Evolutionary conservation across 495 filamentous ascomycete genomes (phyloP).

Genomic region (Apodospora peruviana): DNA sequence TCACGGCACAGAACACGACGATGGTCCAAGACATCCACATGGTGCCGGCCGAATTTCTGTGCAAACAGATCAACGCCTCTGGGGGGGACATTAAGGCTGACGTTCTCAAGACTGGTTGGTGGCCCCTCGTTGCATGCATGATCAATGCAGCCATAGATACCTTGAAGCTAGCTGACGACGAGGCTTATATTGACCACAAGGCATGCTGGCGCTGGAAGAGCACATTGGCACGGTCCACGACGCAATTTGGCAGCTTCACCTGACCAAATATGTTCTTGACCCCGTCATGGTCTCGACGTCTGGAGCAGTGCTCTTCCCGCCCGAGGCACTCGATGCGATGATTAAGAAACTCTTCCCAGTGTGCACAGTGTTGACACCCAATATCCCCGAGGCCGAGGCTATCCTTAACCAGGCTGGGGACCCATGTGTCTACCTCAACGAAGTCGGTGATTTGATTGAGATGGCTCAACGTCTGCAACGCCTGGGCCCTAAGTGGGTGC

Average conservation of each 20-base stretch:
- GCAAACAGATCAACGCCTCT: constrained; percentile 77
- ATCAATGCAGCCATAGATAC: neutral
- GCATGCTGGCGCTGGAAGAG: constrained; percentile 77
- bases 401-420: constrained; percentile 58
- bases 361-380: constrained; percentile 81
- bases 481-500: constrained; percentile 71
- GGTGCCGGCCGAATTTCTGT: constrained; percentile 70
- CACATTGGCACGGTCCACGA: constrained; percentile 72
- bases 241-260: too few relatives aligned
- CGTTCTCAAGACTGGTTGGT: constrained; percentile 81
- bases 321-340: constrained; percentile 59
- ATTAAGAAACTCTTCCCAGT: constrained; percentile 64
- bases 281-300: constrained; percentile 93
- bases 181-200: neutral
- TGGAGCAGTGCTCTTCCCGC: constrained; percentile 68
- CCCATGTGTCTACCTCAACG: constrained; percentile 42
- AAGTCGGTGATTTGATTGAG: constrained; percentile 54
- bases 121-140: neutral
- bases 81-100: constrained; percentile 80
- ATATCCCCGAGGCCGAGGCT: constrained; percentile 80
- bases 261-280: constrained; percentile 71
- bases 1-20: constrained; percentile 91
- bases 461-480: constrained; percentile 61
- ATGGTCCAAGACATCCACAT: constrained; percentile 79
- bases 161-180: neutral